A percentile compares a stretch with the other conserved stretches of the same genome.
Conservation (phyloP, 2,329 filamentous ascomycete genomes). For the Aspergillus arachidicola region DNA sequence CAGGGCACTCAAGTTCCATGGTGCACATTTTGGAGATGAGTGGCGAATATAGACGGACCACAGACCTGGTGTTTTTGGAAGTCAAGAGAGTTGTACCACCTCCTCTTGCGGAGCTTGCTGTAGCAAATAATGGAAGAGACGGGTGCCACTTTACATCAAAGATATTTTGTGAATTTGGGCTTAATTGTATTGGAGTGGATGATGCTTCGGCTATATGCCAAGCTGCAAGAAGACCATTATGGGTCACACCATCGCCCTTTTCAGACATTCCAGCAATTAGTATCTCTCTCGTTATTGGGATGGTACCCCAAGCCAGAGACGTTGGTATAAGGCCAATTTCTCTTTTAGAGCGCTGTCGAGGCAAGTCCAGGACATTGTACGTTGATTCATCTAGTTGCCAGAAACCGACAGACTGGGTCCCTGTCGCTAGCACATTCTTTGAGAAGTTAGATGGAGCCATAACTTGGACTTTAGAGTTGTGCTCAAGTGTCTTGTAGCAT, state of each 20-base stretch:
- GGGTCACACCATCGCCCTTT: slow-evolving; percentile 39
- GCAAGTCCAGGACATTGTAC: slow-evolving; percentile 32
- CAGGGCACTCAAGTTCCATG: slow-evolving; percentile 58
- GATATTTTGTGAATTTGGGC: slow-evolving; percentile 54
- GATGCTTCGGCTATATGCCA: slow-evolving; percentile 53
- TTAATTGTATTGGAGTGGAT: slow-evolving; percentile 40
- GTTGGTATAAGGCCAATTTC: slow-evolving; percentile 46
- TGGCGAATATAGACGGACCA: slow-evolving; percentile 57
- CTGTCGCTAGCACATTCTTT: slow-evolving; percentile 52
- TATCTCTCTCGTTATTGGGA: slow-evolving; percentile 39
- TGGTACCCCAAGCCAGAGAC: slow-evolving; percentile 52
- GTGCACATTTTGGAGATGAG: slow-evolving; percentile 35
- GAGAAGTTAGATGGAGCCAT: slow-evolving; percentile 49
- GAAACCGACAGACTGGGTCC: slow-evolving; percentile 39
- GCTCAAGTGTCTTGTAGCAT: slow-evolving; percentile 43
- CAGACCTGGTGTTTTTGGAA: slow-evolving; percentile 47
- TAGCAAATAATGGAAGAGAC: slow-evolving; percentile 52
- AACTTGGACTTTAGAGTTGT: slow-evolving; percentile 54
- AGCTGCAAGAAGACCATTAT: slow-evolving; percentile 55
- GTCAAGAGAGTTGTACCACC: slow-evolving; percentile 20
- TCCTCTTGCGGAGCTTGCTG: slow-evolving; percentile 50
- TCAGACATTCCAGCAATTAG: slow-evolving; percentile 60
- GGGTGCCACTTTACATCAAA: slow-evolving; percentile 64
- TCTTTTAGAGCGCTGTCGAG: slow-evolving; percentile 26
- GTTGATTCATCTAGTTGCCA: slow-evolving; percentile 32